Evolutionary conservation across 495 filamentous ascomycete species (phyloP).

Genomic region (Neurospora intermedia): DNA sequence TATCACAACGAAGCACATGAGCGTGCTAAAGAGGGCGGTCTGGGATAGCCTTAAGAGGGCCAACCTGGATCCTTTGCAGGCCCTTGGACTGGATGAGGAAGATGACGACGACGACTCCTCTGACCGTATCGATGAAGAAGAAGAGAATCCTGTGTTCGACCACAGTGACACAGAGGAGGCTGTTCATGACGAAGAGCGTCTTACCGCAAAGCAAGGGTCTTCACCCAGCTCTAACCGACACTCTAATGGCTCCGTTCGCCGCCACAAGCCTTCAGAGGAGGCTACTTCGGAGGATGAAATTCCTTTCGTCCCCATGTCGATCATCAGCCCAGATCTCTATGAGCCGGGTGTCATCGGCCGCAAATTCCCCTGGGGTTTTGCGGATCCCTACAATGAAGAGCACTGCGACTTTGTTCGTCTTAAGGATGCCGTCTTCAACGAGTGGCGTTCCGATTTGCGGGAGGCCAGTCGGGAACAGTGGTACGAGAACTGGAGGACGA

Average conservation of each 20-base stretch:
- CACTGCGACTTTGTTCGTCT: slow-evolving; percentile 92
- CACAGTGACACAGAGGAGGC: slow-evolving; percentile 14
- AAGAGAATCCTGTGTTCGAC: slow-evolving; percentile 41
- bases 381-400: slow-evolving; percentile 76
- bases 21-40: slow-evolving; percentile 80
- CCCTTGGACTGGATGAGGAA: slow-evolving; percentile 66
- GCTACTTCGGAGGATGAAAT: slow-evolving; percentile 29
- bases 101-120: slow-evolving; percentile 49
- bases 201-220: slow-evolving; percentile 22
- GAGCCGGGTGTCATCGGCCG: slow-evolving; percentile 69
- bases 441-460: slow-evolving; percentile 85
- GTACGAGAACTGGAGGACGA: slow-evolving; percentile 93
- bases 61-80: slow-evolving; percentile 81
- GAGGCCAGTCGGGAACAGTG: slow-evolving; percentile 86
- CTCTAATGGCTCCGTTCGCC: slow-evolving; percentile 39
- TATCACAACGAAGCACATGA: slow-evolving; percentile 87
- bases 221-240: slow-evolving; percentile 32
- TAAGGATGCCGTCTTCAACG: slow-evolving; percentile 82
- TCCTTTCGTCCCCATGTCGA: slow-evolving; percentile 75
- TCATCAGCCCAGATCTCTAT: slow-evolving; percentile 85
- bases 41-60: slow-evolving; percentile 78
- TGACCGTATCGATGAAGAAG: slow-evolving; percentile 49
- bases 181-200: slow-evolving; percentile 17
- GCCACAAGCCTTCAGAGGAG: slow-evolving; percentile 26
- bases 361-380: slow-evolving; percentile 92